Percentiles rank a stretch among this genome's conserved stretches.
Conservation (phyloP, 1,284 basidiomycete species). For the Puccinia polysora region DNA sequence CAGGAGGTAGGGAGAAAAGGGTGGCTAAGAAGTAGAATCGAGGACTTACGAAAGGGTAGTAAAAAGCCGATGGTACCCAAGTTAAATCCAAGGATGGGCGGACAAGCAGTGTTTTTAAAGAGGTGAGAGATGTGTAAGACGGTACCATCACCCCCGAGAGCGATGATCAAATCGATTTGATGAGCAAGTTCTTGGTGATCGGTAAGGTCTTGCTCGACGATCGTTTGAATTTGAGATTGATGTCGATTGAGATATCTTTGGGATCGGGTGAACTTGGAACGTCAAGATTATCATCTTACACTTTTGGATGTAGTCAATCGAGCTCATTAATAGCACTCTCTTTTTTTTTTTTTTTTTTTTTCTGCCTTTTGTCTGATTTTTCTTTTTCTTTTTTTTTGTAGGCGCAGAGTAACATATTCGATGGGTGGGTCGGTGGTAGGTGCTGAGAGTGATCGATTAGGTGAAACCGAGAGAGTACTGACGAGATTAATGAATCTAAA, state of each 20-base stretch:
- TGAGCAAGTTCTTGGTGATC: slow-evolving; percentile 45
- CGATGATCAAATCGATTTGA: slow-evolving; percentile 80
- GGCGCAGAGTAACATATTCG: background rate
- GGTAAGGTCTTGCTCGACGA: slow-evolving; percentile 63
- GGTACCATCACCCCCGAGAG: slow-evolving; percentile 90
- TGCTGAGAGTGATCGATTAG: background rate
- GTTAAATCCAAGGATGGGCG: slow-evolving; percentile 89
- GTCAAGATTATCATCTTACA: too few relatives aligned
- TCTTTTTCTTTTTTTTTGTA: slow-evolving; percentile 59
- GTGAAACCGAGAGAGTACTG: slow-evolving; percentile 43
- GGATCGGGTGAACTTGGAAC: slow-evolving; percentile 49
- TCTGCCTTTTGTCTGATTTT: slow-evolving; percentile 44
- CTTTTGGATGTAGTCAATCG: too few relatives aligned
- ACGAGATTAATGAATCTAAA: slow-evolving; percentile 54
- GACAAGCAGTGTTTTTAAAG: slow-evolving; percentile 80
- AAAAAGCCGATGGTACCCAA: slow-evolving; percentile 94
- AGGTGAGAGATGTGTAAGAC: slow-evolving; percentile 89
- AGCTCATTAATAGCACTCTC: too few relatives aligned
- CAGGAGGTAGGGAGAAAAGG: slow-evolving; percentile 45
- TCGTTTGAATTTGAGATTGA: slow-evolving; percentile 69
- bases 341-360: slow-evolving; percentile 49
- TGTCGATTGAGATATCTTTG: slow-evolving; percentile 48
- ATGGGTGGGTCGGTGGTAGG: background rate
- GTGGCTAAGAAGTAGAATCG: slow-evolving; percentile 75
- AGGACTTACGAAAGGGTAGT: slow-evolving; percentile 79